Base-by-base conservation (phyloP, 352 stramenopile species). In the Phytopythium aichiense region DNA sequence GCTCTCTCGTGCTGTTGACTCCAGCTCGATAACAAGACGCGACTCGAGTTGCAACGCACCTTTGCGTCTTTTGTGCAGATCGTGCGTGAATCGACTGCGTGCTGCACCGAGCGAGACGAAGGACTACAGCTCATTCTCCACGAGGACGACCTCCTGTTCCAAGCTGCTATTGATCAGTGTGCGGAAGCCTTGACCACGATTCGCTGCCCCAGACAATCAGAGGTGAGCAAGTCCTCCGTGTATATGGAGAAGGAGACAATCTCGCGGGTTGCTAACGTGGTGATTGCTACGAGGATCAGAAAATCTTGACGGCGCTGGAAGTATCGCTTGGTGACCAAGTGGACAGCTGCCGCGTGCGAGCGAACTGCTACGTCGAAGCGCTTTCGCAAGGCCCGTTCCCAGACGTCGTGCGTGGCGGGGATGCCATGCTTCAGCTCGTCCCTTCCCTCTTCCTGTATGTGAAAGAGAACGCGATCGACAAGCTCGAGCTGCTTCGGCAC, bases 381-480 rank as follows among this genome's bases (percentile, higher is more conserved):
- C 58, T 82, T 12, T 50, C 54, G 0, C 28, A 56, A 46, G 63
- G 73, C 25, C 55, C 71, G 12, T 56, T 68, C 31, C 65, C 69
- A n/a, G 54, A 62, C 25, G 60, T 71, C 13, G 54, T 74, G 4
- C 35, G 59, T 7, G 65, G 54, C 7, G 67, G 72, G 23, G 62
- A 78, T 28, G 63, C 59, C 12, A 33, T 81, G 22, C 74, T 75
- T 30, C 60, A 75, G 31, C 40, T 64, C 38, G 49, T 89, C 4
- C 76, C 77, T 0, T 69, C 66, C 2, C 71, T 88, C 33, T 85
- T 74, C 58, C 75, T 82, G 11, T 59, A 71, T 15, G 51, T 87
- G 22, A 77, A 82, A 52, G 71, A 78, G 22, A 69, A 77, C 59
- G 56, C 64, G 1, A 48, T 79, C 45, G 61, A 81, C 37, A 73